Evolutionary conservation across 208 protist genomes (phyloP), one percentile per base, ranked within the genome.

Genomic region (Acanthamoeba lenticulata): DNA sequence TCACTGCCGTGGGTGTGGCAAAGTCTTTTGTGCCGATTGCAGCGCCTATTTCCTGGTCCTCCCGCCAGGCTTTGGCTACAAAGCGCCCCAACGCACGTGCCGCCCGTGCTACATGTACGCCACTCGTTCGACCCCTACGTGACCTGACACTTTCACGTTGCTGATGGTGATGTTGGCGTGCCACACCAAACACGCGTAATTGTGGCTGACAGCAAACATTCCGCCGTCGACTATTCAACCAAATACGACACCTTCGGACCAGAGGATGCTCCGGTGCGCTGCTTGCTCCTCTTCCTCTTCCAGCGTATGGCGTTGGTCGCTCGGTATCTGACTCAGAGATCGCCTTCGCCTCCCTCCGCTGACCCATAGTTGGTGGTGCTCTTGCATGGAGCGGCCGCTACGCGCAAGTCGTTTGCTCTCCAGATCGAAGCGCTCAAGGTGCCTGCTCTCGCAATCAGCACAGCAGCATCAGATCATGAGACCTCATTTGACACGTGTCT

Each of bases 261-360:
- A 44, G 74, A 55, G 21, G 74, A 86, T 86, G 74, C 74, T 52
- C 74, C 74, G 38, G 74, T 86, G 34, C 72, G 9, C 72, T 83
- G 47, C 47, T 52, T 52, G 52, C 52, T 21, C 2, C 11, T 21
- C 9, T n/a, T n/a, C n/a, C n/a, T n/a, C n/a, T n/a, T n/a, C n/a
- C n/a, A n/a, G n/a, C n/a, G n/a, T n/a, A n/a, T n/a, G n/a, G n/a
- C n/a, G n/a, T n/a, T n/a, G n/a, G n/a, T n/a, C n/a, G n/a, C n/a
- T n/a, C n/a, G n/a, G n/a, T n/a, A n/a, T n/a, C n/a, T n/a, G n/a
- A n/a, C 4, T 24, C 36, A 13, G 11, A 7, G 38, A 7, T 77
- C 15, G 17, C 52, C 27, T 60, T 6, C 27, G 67, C 38, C 11
- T 38, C 2, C 1, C 15, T 21, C 52, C 1, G 27, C 27, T 21